phyloP scores from a whole-genome alignment of 805 yeast species.

The Suhomyces sp. region DNA sequence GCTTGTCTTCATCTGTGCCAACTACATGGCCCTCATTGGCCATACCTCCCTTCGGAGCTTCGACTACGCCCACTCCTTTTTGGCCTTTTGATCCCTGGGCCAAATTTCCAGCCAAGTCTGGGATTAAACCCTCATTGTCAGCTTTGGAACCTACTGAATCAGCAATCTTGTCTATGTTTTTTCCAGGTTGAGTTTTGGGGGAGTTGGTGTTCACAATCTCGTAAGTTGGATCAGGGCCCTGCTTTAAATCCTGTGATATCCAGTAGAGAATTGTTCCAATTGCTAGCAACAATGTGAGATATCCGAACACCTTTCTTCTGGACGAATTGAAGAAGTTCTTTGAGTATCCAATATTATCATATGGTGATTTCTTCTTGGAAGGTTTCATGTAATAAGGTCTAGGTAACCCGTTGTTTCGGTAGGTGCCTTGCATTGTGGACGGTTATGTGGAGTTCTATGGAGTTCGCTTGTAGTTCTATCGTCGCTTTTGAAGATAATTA shows the following conservation, averaged over 20 bases:
- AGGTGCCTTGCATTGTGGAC: slow-evolving; percentile 41
- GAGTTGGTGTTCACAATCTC: slow-evolving; percentile 16
- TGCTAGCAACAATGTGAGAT: slow-evolving; percentile 31
- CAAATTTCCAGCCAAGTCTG: slow-evolving; percentile 38
- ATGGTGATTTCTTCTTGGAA: slow-evolving; percentile 33
- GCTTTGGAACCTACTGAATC: slow-evolving; percentile 29
- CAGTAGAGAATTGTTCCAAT: slow-evolving; percentile 37
- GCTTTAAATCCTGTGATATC: slow-evolving; percentile 37
- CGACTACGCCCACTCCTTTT: slow-evolving; percentile 37
- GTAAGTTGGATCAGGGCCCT: slow-evolving; percentile 25
- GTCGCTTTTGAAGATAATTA: too few relatives aligned
- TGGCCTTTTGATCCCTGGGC: slow-evolving; percentile 41
- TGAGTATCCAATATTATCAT: slow-evolving; percentile 28
- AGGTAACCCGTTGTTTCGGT: slow-evolving; percentile 43
- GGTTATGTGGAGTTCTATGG: neutral
- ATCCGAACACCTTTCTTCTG: slow-evolving; percentile 39
- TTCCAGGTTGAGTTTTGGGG: slow-evolving; percentile 3
- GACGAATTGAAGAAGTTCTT: slow-evolving; percentile 34
- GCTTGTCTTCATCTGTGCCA: slow-evolving; percentile 37
- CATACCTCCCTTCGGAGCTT: slow-evolving; percentile 48
- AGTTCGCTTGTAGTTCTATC: too few relatives aligned
- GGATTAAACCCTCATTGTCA: slow-evolving; percentile 33
- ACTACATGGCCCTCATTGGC: slow-evolving; percentile 47
- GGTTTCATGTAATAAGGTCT: slow-evolving; percentile 50
- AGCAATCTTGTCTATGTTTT: slow-evolving; percentile 25